Conservation (phyloP, 73 alveolate species). For the Paramecium sexaurelia region DNA sequence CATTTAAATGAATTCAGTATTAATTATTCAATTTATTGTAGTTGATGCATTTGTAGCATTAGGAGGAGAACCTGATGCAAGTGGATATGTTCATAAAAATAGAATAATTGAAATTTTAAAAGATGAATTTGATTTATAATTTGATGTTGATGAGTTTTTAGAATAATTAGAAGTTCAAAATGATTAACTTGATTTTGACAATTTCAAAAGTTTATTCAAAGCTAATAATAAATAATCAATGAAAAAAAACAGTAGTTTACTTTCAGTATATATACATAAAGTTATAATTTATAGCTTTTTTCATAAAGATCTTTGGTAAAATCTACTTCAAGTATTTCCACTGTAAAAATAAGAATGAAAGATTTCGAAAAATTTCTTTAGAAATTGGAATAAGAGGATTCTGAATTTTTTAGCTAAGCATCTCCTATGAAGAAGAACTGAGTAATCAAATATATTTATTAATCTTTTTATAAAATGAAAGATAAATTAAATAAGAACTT, state of each 20-base stretch:
- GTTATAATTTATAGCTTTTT: background rate
- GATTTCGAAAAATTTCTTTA: conserved; percentile 35
- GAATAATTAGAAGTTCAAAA: conserved; percentile 75
- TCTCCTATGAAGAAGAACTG: background rate
- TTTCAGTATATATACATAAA: background rate
- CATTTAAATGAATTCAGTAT: background rate
- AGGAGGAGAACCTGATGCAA: conserved; percentile 78
- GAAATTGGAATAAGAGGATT: background rate
- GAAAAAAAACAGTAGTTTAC: conserved; percentile 51
- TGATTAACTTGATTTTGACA: conserved; percentile 78
- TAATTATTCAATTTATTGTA: background rate
- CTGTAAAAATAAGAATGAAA: conserved; percentile 45
- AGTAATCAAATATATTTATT: background rate
- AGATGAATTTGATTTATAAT: conserved; percentile 77
- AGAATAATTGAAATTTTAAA: conserved; percentile 72
- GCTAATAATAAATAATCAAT: conserved; percentile 15
- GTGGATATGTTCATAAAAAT: conserved; percentile 72
- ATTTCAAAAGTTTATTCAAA: conserved; percentile 77
- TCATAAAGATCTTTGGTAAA: background rate
- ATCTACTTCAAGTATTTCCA: conserved; percentile 20
- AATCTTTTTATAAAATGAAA: too few relatives aligned
- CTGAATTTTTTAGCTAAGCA: background rate
- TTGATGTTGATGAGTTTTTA: conserved; percentile 81
- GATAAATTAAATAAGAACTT: too few relatives aligned
- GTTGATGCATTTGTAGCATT: conserved; percentile 88